A percentile compares a stretch with the other conserved stretches of the same genome.
Conservation (phyloP, 768 basidiomycete species). For the Termitomyces sp. region DNA sequence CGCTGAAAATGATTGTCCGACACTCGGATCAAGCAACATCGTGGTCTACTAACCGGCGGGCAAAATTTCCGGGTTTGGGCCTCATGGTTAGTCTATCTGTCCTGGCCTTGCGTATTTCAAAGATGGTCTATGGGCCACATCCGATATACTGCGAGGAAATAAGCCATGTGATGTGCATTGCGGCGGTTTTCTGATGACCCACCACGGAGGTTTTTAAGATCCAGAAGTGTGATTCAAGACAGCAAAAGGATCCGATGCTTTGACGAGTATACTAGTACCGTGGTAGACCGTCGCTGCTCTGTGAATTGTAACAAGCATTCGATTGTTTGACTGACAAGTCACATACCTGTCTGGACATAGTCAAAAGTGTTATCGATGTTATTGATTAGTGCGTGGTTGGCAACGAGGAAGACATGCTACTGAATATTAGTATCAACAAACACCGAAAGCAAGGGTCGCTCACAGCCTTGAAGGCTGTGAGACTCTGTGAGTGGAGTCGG, state of each 20-base stretch:
- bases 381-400: too few species aligned
- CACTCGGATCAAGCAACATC: constrained; percentile 15
- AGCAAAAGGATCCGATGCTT: constrained; percentile 11
- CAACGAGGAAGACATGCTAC: not conserved
- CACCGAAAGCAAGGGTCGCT: not conserved
- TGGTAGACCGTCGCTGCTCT: not conserved
- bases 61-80: not conserved
- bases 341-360: not conserved
- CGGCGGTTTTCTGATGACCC: not conserved
- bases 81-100: constrained; percentile 1
- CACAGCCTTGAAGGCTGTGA: not conserved
- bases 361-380: not conserved
- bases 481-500: not conserved
- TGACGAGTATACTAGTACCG: not conserved
- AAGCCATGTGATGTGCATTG: constrained; percentile 11
- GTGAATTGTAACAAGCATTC: not conserved
- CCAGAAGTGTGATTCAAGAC: constrained; percentile 8
- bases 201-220: constrained; percentile 12
- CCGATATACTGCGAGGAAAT: not conserved
- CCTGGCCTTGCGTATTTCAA: not conserved
- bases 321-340: not conserved
- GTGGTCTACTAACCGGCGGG: not conserved
- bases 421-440: not conserved
- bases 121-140: not conserved
- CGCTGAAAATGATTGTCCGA: constrained; percentile 11